Evolutionary conservation across 441 rosid genomes (phyloP).

Genomic region (Rhodomyrtus psidioides): DNA sequence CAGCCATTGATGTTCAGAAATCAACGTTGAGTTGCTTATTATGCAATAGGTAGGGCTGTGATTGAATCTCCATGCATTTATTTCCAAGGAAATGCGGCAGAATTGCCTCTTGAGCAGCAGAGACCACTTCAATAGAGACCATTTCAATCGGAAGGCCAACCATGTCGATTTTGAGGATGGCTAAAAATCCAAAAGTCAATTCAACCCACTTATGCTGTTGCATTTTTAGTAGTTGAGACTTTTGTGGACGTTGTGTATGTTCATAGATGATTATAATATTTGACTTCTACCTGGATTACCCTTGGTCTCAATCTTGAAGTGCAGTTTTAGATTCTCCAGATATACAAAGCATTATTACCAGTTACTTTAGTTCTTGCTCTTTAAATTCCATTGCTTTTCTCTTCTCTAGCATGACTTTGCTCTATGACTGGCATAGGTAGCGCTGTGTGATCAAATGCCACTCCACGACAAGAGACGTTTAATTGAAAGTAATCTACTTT

Average conservation of each 20-base stretch:
- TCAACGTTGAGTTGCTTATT: too few relatives aligned
- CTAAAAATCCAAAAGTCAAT: neutral
- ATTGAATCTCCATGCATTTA: neutral
- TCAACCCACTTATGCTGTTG: neutral
- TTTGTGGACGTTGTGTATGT: neutral
- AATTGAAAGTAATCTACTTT: too few relatives aligned
- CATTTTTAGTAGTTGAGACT: neutral
- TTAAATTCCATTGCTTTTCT: neutral
- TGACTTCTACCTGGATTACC: neutral
- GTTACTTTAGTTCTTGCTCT: neutral
- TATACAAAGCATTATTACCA: neutral
- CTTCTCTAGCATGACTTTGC: neutral
- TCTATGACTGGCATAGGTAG: constrained; percentile 26
- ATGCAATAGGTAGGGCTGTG: neutral
- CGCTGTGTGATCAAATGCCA: too few relatives aligned
- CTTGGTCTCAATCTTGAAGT: neutral
- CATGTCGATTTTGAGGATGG: neutral
- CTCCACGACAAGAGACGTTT: too few relatives aligned
- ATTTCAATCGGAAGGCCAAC: neutral
- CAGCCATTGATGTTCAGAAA: too few relatives aligned
- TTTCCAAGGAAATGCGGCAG: neutral
- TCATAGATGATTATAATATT: neutral
- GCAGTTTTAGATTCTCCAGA: neutral
- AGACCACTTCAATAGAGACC: too few relatives aligned
- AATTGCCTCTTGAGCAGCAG: neutral